Conservation (phyloP, 495 filamentous ascomycete species). For the Xylaria nigripes region DNA sequence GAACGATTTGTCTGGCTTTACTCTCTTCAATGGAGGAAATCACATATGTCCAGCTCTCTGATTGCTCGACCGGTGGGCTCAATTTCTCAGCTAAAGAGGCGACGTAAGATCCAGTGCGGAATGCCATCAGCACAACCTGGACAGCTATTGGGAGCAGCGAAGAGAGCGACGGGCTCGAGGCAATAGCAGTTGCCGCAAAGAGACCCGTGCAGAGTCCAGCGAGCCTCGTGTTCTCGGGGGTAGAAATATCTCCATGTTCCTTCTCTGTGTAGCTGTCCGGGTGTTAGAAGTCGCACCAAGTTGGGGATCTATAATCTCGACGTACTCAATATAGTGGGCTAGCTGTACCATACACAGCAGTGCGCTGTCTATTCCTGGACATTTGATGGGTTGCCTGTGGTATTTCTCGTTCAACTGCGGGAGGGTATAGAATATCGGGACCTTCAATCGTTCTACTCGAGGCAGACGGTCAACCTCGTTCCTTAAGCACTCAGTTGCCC, state of each 20-base stretch:
- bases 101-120: conserved; percentile 60
- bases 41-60: conserved; percentile 50
- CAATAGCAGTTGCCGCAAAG: conserved; percentile 63
- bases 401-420: conserved; percentile 65
- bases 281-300: conserved; percentile 24
- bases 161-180: conserved; percentile 57
- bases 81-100: conserved; percentile 42
- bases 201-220: conserved; percentile 66
- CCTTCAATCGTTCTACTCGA: conserved; percentile 47
- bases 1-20: conserved; percentile 38
- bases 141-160: conserved; percentile 60
- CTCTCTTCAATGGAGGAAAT: conserved; percentile 37
- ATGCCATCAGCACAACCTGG: conserved; percentile 63
- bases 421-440: conserved; percentile 63
- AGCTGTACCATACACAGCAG: conserved; percentile 64
- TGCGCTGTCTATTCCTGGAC: conserved; percentile 56
- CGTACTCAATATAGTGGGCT: conserved; percentile 65
- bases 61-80: conserved; percentile 39
- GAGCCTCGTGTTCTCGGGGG: conserved; percentile 38
- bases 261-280: conserved; percentile 37
- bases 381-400: conserved; percentile 47
- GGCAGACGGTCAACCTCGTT: conserved; percentile 55
- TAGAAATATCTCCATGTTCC: conserved; percentile 37
- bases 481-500: conserved; percentile 51
- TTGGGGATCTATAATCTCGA: not conserved